A percentile compares a stretch with the other conserved stretches of the same genome.
These are phyloP conservation scores for Oxytropis ochrocephala DNA, from an alignment of 306 rosid species.

Conservation along the genomic window DNA sequence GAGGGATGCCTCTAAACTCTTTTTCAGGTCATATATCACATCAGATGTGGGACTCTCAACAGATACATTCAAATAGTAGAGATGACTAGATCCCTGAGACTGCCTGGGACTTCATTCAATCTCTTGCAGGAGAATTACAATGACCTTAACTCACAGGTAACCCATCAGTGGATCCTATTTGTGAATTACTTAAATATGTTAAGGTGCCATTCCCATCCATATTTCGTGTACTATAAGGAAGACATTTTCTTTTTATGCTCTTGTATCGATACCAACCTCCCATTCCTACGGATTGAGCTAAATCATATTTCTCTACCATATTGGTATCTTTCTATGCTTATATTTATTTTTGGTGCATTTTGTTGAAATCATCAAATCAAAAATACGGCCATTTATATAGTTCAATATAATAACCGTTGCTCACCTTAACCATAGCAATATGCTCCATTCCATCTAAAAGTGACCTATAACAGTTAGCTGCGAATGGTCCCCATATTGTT, in stretches of 20 bases:
- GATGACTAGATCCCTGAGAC: background rate
- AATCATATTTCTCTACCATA: background rate
- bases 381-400: background rate
- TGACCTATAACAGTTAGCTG: slow-evolving; percentile 71
- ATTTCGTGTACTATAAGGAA: background rate
- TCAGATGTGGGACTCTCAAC: no score
- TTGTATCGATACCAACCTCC: background rate
- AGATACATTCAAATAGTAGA: background rate
- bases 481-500: slow-evolving; percentile 90
- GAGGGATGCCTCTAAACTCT: no score
- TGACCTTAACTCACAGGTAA: background rate
- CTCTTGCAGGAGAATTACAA: background rate
- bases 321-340: background rate
- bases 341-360: background rate
- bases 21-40: no score
- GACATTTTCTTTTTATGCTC: no score
- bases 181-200: background rate
- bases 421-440: slow-evolving; percentile 95
- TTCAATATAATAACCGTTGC: slow-evolving; percentile 13
- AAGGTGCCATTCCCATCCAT: background rate
- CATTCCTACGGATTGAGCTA: background rate
- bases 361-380: background rate
- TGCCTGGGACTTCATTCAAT: background rate
- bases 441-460: slow-evolving; percentile 87
- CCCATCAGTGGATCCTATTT: background rate